Base-by-base conservation (phyloP, 768 basidiomycete species). In the Tylopilus vinaceipallidus region DNA sequence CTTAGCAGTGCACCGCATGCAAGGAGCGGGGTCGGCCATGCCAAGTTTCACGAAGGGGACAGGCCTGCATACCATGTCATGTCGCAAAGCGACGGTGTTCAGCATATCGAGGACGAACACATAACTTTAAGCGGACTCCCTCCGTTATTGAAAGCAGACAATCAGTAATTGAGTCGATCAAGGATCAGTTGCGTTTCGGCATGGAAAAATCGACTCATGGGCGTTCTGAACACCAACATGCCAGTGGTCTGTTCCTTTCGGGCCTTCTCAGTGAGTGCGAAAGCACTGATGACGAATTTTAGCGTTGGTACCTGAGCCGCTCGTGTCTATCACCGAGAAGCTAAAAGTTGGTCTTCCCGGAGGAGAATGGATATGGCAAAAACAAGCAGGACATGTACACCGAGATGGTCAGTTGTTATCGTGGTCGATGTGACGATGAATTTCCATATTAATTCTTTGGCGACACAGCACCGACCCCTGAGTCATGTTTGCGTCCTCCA, bases 1-100 rank as follows among this genome's bases (percentile, higher is more conserved):
- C 1, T 26, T 12, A 55, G 54, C 42, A 35, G 26, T 56, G 55
- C 11, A 13, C 23, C 6, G 1, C 7, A 1, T 53, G 52, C 11
- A 5, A 8, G 26, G 38, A 24, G 0, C 13, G 13, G 3, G 52
- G 37, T 4, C 3, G 8, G 14, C 17, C 32, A 3, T 56, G 55
- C 13, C 22, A 27, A 2, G 23, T 16, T 10, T 6, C 7, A 19
- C 8, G 20, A 19, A 9, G 16, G 16, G 35, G 29, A 5, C 6
- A 24, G 13, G 23, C 29, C 30, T 56, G 55, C 16, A 34, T 11
- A 1, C 36, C 32, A 2, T 56, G 55, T 27, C 45, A 9, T 17
- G 2, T 1, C 6, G 9, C 3, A 5, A 55, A 46, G 26, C 12
- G 2, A 3, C 20, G 53, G 4, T 56, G 55, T 13, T 56, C 47